Evolutionary conservation across 2,329 filamentous ascomycete genomes (phyloP).

Genomic region (Aspergillus carbonarius): DNA sequence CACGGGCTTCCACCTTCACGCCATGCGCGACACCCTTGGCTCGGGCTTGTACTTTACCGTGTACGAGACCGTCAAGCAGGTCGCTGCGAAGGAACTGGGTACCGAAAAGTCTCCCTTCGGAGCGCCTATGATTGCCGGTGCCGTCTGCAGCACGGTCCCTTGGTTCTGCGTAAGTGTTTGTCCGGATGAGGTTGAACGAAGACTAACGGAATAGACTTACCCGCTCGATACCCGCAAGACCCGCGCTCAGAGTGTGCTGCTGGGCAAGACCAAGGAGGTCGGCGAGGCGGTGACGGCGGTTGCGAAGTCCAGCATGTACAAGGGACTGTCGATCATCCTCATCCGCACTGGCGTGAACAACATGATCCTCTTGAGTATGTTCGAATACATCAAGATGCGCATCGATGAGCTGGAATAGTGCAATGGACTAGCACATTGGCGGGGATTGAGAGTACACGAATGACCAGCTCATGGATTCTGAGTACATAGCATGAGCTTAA

Average conservation of each 20-base stretch:
- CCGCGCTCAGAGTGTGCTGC: conserved; percentile 48
- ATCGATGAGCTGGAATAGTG: conserved; percentile 41
- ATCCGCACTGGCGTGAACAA: conserved; percentile 49
- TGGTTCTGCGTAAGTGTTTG: conserved; percentile 45
- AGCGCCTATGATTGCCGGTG: conserved; percentile 46
- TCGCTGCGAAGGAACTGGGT: conserved; percentile 45
- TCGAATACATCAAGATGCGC: conserved; percentile 46
- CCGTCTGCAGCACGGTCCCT: conserved; percentile 47
- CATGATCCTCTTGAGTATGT: conserved; percentile 49
- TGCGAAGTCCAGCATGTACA: conserved; percentile 47
- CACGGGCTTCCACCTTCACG: conserved; percentile 47
- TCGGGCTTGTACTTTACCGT: conserved; percentile 49
- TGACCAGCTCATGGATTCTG: neutral
- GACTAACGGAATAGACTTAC: conserved; percentile 40
- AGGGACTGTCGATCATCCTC: conserved; percentile 49
- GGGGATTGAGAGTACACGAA: neutral
- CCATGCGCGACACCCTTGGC: conserved; percentile 46
- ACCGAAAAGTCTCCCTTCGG: conserved; percentile 45
- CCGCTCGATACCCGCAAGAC: conserved; percentile 51
- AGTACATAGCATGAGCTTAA: neutral
- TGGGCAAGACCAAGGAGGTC: conserved; percentile 44
- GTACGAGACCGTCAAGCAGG: conserved; percentile 50
- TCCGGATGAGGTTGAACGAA: too few species aligned
- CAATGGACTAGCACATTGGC: neutral
- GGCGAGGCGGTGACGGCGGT: conserved; percentile 42